Percentiles rank a stretch among this genome's conserved stretches.
These are phyloP conservation scores for Tulasnella calospora DNA, from an alignment of 768 basidiomycete genomes.

Conservation along the genomic window DNA sequence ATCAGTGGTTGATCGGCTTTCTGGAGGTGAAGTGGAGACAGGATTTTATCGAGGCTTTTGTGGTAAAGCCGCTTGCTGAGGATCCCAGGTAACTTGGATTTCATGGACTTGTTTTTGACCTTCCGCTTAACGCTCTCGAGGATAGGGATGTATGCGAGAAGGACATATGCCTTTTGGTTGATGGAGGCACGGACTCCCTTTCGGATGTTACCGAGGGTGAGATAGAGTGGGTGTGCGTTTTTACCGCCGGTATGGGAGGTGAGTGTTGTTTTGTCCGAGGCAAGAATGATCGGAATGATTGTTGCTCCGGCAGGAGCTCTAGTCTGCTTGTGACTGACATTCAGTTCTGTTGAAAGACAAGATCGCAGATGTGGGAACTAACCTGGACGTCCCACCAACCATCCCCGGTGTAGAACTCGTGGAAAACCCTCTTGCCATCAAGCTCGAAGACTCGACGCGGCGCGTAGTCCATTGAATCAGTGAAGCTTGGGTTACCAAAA, in stretches of 20 bases:
- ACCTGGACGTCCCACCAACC: slow-evolving; percentile 20
- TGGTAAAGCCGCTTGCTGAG: background rate
- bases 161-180: background rate
- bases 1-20: background rate
- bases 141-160: background rate
- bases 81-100: background rate
- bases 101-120: background rate
- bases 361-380: background rate
- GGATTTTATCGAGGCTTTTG: background rate
- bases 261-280: slow-evolving; percentile 25
- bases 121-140: background rate
- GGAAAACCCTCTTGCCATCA: background rate
- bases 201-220: slow-evolving; percentile 22
- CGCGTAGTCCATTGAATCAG: background rate
- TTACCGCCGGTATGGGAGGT: slow-evolving; percentile 22
- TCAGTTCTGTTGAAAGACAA: background rate
- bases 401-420: slow-evolving; percentile 8
- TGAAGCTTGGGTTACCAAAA: slow-evolving; percentile 9
- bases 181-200: background rate
- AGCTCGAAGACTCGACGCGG: background rate
- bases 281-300: slow-evolving; percentile 21
- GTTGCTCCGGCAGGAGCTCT: slow-evolving; percentile 9
- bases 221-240: slow-evolving; percentile 13
- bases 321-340: background rate
- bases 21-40: background rate